Evolutionary conservation across 2,329 filamentous ascomycete genomes (phyloP).

Genomic region (Phialophora tarda): DNA sequence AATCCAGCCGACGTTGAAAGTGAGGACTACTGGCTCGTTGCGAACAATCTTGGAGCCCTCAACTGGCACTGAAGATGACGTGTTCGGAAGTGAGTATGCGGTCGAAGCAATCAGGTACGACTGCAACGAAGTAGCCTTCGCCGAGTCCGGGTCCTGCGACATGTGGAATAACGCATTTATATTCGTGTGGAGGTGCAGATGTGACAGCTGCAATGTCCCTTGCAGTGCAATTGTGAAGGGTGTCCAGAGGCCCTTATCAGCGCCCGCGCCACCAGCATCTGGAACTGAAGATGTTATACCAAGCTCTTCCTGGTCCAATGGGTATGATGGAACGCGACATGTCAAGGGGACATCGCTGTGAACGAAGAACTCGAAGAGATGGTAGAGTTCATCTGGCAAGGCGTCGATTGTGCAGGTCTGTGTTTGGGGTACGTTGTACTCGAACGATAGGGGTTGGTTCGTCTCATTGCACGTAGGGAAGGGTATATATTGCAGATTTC

Average conservation of each 20-base stretch:
- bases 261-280: conserved; percentile 38
- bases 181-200: conserved; percentile 87
- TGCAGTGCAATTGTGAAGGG: conserved; percentile 87
- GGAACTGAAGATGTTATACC: conserved; percentile 35
- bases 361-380: conserved; percentile 81
- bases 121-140: conserved; percentile 50
- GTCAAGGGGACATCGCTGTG: conserved; percentile 93
- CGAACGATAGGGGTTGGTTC: conserved; percentile 74
- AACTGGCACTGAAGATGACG: conserved; percentile 54
- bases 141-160: conserved; percentile 40
- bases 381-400: conserved; percentile 60
- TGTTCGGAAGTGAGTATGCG: conserved; percentile 75
- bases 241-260: conserved; percentile 63
- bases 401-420: conserved; percentile 59
- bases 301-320: conserved; percentile 51
- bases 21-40: conserved; percentile 79
- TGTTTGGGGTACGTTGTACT: conserved; percentile 76
- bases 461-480: conserved; percentile 94
- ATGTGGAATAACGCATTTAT: conserved; percentile 85
- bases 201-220: conserved; percentile 84
- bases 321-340: conserved; percentile 84
- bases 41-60: conserved; percentile 74
- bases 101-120: conserved; percentile 86
- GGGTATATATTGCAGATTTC: conserved; percentile 88
- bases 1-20: conserved; percentile 80